Base-by-base conservation (phyloP, 768 basidiomycete species). In the Asterophora lycoperdoides region DNA sequence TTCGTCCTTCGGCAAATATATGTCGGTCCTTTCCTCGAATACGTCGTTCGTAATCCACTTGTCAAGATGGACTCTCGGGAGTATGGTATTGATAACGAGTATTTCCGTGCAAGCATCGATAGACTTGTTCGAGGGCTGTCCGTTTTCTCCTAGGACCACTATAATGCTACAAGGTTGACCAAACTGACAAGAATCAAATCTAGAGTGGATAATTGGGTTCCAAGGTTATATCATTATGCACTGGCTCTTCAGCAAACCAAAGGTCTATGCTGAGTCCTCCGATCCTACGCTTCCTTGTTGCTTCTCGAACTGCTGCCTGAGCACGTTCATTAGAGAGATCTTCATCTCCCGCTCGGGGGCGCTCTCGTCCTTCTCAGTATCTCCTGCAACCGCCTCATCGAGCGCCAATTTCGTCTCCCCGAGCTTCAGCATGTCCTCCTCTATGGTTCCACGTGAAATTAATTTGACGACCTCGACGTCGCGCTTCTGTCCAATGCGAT, bases 381-480 rank as follows among this genome's bases (percentile, higher is more conserved):
- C 84, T 8, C 93, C 93, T 14, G 93, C 93, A 26, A 98, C 94
- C 3, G 93, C 93, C 63, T 93, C 90, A 62, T 97, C 95, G 10
- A 97, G 72, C 13, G 86, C 87, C 46, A 97, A 72, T 68, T 97
- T 97, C 29, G 91, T 93, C 66, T 87, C 76, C 8, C 92, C 94
- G 15, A 97, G 79, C 23, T 76, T 79, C 30, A 93, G 71, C 84
- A 99, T 98, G 65, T 96, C 93, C 66, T 99, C 96, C 70, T 97
- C 94, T 50, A 97, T 95, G 1, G 92, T 93, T 3, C 85, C 89
- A 52, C 79, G 84, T 1, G 92, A 87, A 56, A 98, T 92, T 9
- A 98, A 76, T 63, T 95, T 96, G 61, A 97, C 81, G 6, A 98
- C 92, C 28, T 95, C 92, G 8, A 98, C 95, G 55, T 95, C 85